Evolutionary conservation across 148 eudicot species (phyloP), one percentile per base, ranked within the genome.

Genomic region (Silene uniflora): DNA sequence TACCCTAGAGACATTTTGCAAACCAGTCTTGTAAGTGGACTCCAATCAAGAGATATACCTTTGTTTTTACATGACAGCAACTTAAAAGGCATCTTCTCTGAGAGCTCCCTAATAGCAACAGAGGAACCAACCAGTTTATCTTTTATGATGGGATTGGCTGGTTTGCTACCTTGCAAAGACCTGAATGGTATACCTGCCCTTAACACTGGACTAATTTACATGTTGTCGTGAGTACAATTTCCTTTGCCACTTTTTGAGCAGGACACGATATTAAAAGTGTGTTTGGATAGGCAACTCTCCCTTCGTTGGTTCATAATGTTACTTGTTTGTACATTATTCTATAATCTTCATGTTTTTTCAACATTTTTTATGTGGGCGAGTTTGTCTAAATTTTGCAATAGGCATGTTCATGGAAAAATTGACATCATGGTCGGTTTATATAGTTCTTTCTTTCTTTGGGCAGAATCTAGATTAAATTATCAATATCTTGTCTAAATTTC

Each of bases 241-340:
- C 61, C 9, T 58, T 58, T 52, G 12, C 17, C 18, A 14, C 17
- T 52, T 12, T 16, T 58, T n/a, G 21, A 58, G 22, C 22, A 6
- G 22, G 61, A 58, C 22, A 12, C 22, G 16, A 17, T 17, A 58
- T 58, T 58, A 3, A 14, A 14, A 12, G 17, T 14, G 22, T 18
- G 61, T 58, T 17, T 58, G 61, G 61, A n/a, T 58, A 58, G 22
- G 61, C 61, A 58, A 58, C 61, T 58, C 61, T 12, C n/a, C 61
- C 61, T 58, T 58, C n/a, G 61, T 58, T 55, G 61, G 19, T 58
- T 58, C 21, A 58, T 8, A n/a, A 17, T 17, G 7, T n/a, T 17
- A 16, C 8, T 0, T n/a, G 22, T 58, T n/a, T 17, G 7, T 58
- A 58, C 61, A 16, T 55, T 6, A n/a, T 1, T n/a, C 19, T n/a